Evolutionary conservation across 768 basidiomycete species (phyloP), one percentile per base, ranked within the genome.

Genomic region (Lepiota subincarnata): DNA sequence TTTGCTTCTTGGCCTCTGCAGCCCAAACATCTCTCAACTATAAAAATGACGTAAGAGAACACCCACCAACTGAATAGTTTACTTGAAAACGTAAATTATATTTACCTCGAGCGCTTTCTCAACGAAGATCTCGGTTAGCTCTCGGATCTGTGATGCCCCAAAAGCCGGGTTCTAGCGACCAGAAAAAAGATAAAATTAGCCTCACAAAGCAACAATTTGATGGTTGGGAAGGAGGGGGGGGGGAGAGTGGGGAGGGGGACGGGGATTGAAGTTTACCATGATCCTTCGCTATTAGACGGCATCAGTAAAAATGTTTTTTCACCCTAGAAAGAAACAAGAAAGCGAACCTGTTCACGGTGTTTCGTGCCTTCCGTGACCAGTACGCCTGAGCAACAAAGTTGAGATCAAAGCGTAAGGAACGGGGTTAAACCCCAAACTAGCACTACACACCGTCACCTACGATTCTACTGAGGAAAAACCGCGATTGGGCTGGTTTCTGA

Each of bases 161-260:
- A 88, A 88, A 0, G 84, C 84, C 11, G 85, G 84, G 57, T 86
- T 87, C 84, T 79, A 20, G 44, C 7, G 19, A 44, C 10, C 24
- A 43, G 22, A 1, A 22, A 34, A 1, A 22, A 24, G 24, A 24
- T 24, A 24, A 28, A 46, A 19, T 7, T 19, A 41, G 10, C 6
- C n/a, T 44, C 7, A 55, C 31, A 55, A 49, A 16, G 4, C 6
- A 24, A 10, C 31, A 6, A 18, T 24, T 31, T 12, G 31, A 45
- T n/a, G 11, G 4, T 16, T n/a, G n/a, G n/a, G n/a, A n/a, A n/a
- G n/a, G n/a, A n/a, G n/a, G n/a, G n/a, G n/a, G n/a, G n/a, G n/a
- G n/a, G n/a, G n/a, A n/a, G n/a, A n/a, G n/a, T n/a, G n/a, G n/a
- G n/a, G n/a, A n/a, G n/a, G n/a, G n/a, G n/a, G n/a, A n/a, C n/a